Conservation (phyloP, 306 rosid genomes). For the Canavalia gladiata region DNA sequence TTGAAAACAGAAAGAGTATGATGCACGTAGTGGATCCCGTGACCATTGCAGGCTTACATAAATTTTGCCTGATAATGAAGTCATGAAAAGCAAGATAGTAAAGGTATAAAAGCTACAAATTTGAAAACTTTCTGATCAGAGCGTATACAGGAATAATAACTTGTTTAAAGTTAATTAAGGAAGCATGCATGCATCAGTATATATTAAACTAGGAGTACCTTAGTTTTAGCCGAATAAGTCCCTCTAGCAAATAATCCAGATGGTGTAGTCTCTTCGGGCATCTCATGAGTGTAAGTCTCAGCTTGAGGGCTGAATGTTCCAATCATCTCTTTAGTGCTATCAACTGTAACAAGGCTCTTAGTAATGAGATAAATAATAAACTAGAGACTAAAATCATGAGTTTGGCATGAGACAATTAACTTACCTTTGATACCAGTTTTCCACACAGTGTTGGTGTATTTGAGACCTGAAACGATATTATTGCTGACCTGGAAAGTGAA, state of each 20-base stretch:
- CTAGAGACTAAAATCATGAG: background rate
- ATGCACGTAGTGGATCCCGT: conserved; percentile 14
- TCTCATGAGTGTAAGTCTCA: conserved; percentile 76
- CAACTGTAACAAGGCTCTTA: conserved; percentile 62
- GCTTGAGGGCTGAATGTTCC: conserved; percentile 93
- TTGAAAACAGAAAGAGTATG: background rate
- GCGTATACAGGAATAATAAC: background rate
- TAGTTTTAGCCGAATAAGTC: conserved; percentile 79
- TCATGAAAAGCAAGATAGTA: background rate
- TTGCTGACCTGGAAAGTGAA: conserved; percentile 83
- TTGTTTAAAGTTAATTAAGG: background rate
- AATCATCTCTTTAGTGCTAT: conserved; percentile 82
- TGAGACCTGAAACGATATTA: conserved; percentile 93
- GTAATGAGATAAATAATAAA: background rate
- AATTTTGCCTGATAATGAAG: background rate
- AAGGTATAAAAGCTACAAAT: background rate
- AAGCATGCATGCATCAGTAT: background rate
- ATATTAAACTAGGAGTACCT: conserved; percentile 55
- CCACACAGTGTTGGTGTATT: conserved; percentile 88
- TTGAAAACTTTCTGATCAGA: background rate
- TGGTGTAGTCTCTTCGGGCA: conserved; percentile 92
- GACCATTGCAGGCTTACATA: conserved; percentile 6
- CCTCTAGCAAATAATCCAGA: conserved; percentile 92
- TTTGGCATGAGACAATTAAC: background rate
- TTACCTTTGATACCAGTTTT: conserved; percentile 86